Evolutionary conservation across 1,284 basidiomycete genomes (phyloP), one percentile per base, ranked within the genome.

Genomic region (Fomitopsis betulina): DNA sequence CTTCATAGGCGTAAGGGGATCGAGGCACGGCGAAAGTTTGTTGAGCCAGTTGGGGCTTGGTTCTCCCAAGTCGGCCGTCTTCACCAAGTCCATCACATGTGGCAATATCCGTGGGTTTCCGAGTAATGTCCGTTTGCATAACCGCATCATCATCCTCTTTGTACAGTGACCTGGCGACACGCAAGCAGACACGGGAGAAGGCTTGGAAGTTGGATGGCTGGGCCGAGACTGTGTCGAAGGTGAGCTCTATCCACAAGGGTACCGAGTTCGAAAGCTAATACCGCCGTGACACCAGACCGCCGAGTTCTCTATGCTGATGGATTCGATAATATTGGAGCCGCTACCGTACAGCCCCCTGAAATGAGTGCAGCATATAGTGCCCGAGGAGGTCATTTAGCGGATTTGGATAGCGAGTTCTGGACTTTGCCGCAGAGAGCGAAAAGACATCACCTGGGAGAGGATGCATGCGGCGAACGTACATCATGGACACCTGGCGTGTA

Each of bases 161-260:
- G 25, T 32, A 39, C 61, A 93, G 91, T 57, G 84, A 87, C 67
- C 80, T 98, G 60, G 86, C 94, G 65, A 82, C 83, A 15, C 81
- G 95, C 59, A 94, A 94, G 72, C 85, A 89, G 64, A 85, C 80
- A 32, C 82, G 95, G 50, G 92, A 96, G 73, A 84, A 87, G 71
- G 93, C 94, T 27, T 98, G 95, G 95, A 83, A 91, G 65, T 80
- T 94, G 64, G 93, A 96, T 64, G 92, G 92, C 15, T 98, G 95
- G 96, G 89, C 90, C 51, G 89, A 94, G 72, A 98, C 95, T 0
- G 95, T 97, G 38, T 87, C 88, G 62, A 93, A 96, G 86, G 94
- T 89, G 62, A 61, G 76, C 7, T 53, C 17, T 23, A n/a, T 49
- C 50, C 35, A 40, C 42, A 15, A 40, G 45, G 19, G 10, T 53